Conservation (phyloP, 2,329 filamentous ascomycete species). For the Emericellopsis cladophorae region DNA sequence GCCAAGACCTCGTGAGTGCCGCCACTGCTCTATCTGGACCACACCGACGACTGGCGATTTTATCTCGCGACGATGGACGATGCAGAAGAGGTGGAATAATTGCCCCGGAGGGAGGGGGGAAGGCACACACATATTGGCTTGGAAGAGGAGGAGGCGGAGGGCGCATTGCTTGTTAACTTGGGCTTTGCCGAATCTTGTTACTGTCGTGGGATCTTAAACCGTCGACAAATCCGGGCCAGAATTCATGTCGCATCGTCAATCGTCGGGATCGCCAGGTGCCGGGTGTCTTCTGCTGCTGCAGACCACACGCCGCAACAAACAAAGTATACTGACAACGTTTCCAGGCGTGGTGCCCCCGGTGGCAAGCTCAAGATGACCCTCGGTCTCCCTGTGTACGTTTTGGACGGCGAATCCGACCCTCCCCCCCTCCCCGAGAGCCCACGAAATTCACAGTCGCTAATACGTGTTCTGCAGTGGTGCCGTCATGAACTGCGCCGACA, state of each 20-base stretch:
- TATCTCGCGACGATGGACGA: not conserved
- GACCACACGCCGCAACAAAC: not conserved
- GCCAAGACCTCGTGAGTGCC: conserved; percentile 49
- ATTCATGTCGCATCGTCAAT: conserved; percentile 4
- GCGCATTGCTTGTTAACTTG: not conserved
- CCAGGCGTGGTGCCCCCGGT: conserved; percentile 80
- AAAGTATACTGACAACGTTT: not conserved
- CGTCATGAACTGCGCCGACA: conserved; percentile 99
- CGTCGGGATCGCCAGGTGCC: not conserved
- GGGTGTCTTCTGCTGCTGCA: not conserved
- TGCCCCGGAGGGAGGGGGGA: not conserved
- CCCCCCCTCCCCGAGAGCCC: not conserved
- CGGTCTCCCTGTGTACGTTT: conserved; percentile 94
- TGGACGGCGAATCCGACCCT: not conserved
- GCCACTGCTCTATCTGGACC: not conserved
- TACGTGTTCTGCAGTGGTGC: conserved; percentile 55
- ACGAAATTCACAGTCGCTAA: conserved; percentile 6
- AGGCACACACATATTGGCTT: not conserved
- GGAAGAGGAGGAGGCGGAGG: not conserved
- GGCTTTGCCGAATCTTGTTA: not conserved
- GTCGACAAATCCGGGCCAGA: not conserved
- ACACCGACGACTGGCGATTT: not conserved
- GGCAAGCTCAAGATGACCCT: conserved; percentile 99
- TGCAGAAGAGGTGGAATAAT: not conserved
- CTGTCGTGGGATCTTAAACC: not conserved